phyloP scores from a whole-genome alignment of 371 early-diverging fungal genomes.

The Mortierella sp. region DNA sequence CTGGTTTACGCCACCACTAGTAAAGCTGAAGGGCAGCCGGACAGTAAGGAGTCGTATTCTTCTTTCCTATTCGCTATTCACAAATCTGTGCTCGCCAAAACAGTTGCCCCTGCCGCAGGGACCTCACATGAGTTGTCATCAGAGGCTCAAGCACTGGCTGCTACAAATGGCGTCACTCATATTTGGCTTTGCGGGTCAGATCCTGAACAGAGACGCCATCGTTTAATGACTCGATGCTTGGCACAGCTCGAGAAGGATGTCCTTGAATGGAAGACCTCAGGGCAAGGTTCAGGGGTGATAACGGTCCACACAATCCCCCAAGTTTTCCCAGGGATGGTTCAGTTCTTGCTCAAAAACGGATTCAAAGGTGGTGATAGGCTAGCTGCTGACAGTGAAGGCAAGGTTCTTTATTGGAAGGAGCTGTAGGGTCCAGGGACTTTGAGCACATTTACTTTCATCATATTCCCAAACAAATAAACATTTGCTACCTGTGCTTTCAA shows the following conservation, averaged over 20 bases:
- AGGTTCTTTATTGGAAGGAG: conserved; percentile 43
- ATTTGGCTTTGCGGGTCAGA: conserved; percentile 52
- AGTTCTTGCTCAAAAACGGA: conserved; percentile 31
- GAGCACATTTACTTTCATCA: not conserved
- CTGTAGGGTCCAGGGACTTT: not conserved
- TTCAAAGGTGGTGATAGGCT: conserved; percentile 35
- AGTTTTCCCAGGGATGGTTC: conserved; percentile 48
- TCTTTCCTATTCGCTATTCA: conserved; percentile 38
- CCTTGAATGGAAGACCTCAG: conserved; percentile 30
- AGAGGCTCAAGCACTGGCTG: conserved; percentile 13
- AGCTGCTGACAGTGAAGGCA: conserved; percentile 26
- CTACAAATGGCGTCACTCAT: conserved; percentile 28
- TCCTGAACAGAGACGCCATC: conserved; percentile 33
- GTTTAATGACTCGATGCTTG: conserved; percentile 29
- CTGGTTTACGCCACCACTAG: conserved; percentile 36
- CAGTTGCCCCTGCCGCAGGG: conserved; percentile 5
- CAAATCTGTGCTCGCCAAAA: conserved; percentile 21
- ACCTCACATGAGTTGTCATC: not conserved
- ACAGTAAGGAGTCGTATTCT: conserved; percentile 20
- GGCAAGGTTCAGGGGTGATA: conserved; percentile 41
- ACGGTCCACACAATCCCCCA: conserved; percentile 42
- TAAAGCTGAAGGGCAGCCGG: not conserved
- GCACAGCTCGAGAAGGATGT: conserved; percentile 35
- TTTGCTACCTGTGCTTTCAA: no score
- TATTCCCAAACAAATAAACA: no score